Base-by-base conservation (phyloP, 208 protist species). In the Trypanosoma caninum region DNA sequence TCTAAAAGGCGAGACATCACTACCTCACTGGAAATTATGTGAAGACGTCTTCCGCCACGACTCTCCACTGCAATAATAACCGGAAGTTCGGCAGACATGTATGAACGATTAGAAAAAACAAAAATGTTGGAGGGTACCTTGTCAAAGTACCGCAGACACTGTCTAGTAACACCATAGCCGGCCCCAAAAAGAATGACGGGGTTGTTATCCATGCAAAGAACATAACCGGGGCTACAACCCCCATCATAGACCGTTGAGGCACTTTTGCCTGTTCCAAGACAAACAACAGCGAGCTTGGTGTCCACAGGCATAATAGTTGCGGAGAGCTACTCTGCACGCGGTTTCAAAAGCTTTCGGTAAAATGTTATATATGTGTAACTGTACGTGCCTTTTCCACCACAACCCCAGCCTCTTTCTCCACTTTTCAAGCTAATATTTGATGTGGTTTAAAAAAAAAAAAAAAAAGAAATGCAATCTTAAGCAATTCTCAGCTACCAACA, bases 41-140 rank as follows among this genome's bases (percentile, higher is more conserved):
- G 45, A 25, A 63, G 54, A 33, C 35, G 44, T 10, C 52, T 44
- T 25, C 55, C 54, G 11, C 55, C 61, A 20, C 34, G 56, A 40
- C 52, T 61, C 53, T 73, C 67, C 18, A 67, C 59, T 2, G 44
- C 69, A 52, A 75, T 52, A 31, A 75, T 60, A 3, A 75, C 62
- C 5, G 69, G 69, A 22, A 75, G 54, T 28, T 75, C 69, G 11
- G 69, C 69, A 33, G 69, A 61, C 55, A 70, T 70, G 44, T 75
- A 54, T 11, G 61, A 65, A 35, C 69, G 60, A 27, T 64, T 70
- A 9, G 61, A 69, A 65, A 69, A 69, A 1, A 75, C 8, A 40
- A 65, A 56, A 46, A 75, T 69, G 34, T 58, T 65, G n/a, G 45
- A 45, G 18, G 69, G 69, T 46, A 75, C 54, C n/a, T 38, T 23